These are phyloP conservation scores for Lentinula sp. DNA, from an alignment of 768 basidiomycete genomes.

Conservation along the genomic window DNA sequence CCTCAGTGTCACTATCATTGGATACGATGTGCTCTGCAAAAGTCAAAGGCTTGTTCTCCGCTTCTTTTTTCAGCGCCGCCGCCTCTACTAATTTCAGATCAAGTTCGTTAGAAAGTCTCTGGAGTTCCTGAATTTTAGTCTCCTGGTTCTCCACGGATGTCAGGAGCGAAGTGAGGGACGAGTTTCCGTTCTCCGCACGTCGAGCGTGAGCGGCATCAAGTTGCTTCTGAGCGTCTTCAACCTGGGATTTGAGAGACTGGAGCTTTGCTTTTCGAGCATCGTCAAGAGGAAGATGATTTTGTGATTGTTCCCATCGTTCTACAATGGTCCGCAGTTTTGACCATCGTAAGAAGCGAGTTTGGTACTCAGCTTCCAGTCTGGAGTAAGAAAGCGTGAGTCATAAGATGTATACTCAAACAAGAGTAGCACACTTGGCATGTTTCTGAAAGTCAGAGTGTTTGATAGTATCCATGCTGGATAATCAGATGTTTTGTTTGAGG, in stretches of 20 bases:
- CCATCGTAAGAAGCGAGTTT: neutral
- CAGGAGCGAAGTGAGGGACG: neutral
- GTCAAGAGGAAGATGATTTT: neutral
- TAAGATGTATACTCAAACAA: neutral
- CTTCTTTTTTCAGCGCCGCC: neutral
- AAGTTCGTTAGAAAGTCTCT: neutral
- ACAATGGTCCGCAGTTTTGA: neutral
- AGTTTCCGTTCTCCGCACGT: neutral
- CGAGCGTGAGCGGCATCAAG: neutral
- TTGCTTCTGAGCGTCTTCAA: neutral
- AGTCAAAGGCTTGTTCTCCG: neutral
- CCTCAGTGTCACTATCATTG: neutral
- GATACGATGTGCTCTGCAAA: neutral
- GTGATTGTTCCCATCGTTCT: neutral
- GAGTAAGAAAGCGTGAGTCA: neutral
- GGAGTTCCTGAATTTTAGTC: neutral
- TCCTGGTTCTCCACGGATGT: neutral
- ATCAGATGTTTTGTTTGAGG: neutral
- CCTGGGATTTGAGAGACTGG: neutral
- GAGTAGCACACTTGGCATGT: neutral
- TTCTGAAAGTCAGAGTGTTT: neutral
- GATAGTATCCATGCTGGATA: neutral
- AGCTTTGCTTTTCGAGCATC: neutral
- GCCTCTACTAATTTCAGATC: neutral
- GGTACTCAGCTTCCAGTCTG: neutral